A percentile compares a stretch with the other conserved stretches of the same genome.
These are phyloP conservation scores for Coemansia sp. DNA, from an alignment of 192 early-diverging fungal genomes.

Conservation along the genomic window DNA sequence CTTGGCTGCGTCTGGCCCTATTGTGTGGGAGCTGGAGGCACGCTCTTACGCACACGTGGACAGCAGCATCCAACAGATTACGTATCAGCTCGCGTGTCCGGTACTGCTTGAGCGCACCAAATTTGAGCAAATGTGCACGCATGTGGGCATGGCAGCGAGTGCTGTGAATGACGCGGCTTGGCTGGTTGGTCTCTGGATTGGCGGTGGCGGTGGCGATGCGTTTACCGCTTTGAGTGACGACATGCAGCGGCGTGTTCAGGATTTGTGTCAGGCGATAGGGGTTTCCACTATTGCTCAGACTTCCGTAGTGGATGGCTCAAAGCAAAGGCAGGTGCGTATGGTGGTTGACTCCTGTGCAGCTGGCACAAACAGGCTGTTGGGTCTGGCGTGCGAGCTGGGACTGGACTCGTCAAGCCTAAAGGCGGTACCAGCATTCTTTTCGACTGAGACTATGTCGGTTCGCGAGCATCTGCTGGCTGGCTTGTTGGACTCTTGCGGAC, in stretches of 20 bases:
- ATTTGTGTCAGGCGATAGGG: not conserved
- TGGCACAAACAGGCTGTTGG: not conserved
- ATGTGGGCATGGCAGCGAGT: not conserved
- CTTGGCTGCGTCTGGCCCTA: not conserved
- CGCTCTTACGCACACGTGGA: slow-evolving; percentile 9
- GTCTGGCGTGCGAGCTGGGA: not conserved
- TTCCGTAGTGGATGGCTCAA: too few relatives aligned
- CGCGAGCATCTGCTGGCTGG: slow-evolving; percentile 27
- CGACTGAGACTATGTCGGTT: not conserved
- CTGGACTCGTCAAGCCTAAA: not conserved
- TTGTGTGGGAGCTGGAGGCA: slow-evolving; percentile 32
- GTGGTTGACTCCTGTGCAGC: too few relatives aligned
- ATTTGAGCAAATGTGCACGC: not conserved
- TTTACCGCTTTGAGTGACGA: too few relatives aligned
- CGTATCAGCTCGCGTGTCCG: slow-evolving; percentile 17
- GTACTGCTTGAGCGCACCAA: not conserved
- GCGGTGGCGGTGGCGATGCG: too few relatives aligned
- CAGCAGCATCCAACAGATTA: not conserved
- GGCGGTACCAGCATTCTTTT: slow-evolving; percentile 10
- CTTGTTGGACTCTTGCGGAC: not conserved
- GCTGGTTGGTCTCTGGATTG: slow-evolving; percentile 5
- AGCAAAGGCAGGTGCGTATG: too few relatives aligned
- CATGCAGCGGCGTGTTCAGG: not conserved
- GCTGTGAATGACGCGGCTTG: not conserved
- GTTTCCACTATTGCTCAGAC: not conserved